Base-by-base conservation (phyloP, 352 stramenopile species). In the Phytopythium vexans region DNA sequence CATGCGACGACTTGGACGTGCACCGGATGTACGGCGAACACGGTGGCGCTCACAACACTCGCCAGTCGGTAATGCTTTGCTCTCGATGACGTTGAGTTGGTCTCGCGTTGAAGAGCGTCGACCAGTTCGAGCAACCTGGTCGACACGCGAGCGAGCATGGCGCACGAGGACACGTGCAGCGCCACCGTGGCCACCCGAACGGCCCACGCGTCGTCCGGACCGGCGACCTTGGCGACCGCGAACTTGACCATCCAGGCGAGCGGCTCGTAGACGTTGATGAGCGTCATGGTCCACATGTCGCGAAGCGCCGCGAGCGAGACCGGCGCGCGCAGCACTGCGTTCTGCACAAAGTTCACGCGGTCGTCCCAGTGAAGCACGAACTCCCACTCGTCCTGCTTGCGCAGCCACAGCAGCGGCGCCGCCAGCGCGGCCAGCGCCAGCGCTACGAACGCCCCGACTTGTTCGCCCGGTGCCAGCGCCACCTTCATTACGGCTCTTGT, bases 241-340 rank as follows among this genome's bases (percentile, higher is more conserved):
- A 75, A 71, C 55, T 90, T 90, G 34, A 86, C 52, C 9, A 88
- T 31, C 80, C 77, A 91, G 11, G 74, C 68, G 15, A 91, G 64
- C 5, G 80, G 75, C 40, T 89, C 75, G 58, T 82, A 89, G 8
- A 88, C 75, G 52, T 88, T 89, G 66, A 89, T 74, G 34, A 69
- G 72, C 15, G 46, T 61, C 59, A 78, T 68, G 6, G 61, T 77
- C 51, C 73, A 68, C 75, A 91, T 89, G 32, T 42, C 3, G 34
- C 53, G 51, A 42, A 91, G 41, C 10, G 66, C 73, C 9, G 27
- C 14, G 11, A 52, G 42, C n/a, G 62, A 60, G 8, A 90, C 49
- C 12, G 60, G 61, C 31, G 43, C 39, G n/a, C 73, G 70, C 32
- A 86, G 70, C 35, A 79, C 58, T 1, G 63, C 48, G 48, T 86